Base-by-base conservation (phyloP, 352 stramenopile genomes). In the Saprolegnia diclina region DNA sequence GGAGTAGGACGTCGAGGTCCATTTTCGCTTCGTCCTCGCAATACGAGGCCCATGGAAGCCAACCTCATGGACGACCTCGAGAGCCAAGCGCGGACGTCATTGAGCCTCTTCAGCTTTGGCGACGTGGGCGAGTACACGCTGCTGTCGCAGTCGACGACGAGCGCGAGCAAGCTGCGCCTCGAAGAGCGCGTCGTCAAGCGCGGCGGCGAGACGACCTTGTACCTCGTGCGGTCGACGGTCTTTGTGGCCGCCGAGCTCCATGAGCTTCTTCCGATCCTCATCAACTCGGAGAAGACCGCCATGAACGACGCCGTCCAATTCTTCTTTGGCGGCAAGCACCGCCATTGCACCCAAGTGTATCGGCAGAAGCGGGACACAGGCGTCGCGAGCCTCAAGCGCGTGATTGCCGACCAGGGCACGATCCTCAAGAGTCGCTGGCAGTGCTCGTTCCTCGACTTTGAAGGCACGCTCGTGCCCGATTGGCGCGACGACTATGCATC, bases 101-200 rank as follows among this genome's bases (percentile, higher is more conserved):
- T 92, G 63, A 78, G 72, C 22, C 84, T 90, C 67, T 92, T 92
- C 61, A 77, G 84, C 72, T 92, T 92, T 62, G 84, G 82, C 40
- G 73, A 74, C 10, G 50, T 71, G 53, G 74, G 84, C 66, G 81
- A 80, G 32, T 69, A 63, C 45, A 46, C 48, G 13, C 38, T 69
- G 11, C 29, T 67, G 56, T 66, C 40, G 14, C 56, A 71, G 26
- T 18, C 40, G 45, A 64, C 61, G 1, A 38, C 35, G 29, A 18
- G 35, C 22, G 50, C 38, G 45, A 26, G 42, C 21, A n/a, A 74
- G 14, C 38, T 78, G 73, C 57, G 67, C 55, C 26, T 64, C 64
- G 5, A 73, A 74, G 5, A 67, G 73, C 24, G 74, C 68, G 10
- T 69, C 53, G 26, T 63, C 64, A 10, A 44, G 45, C 53, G 54